Evolutionary conservation across 345 rosid species (phyloP), one percentile per base, ranked within the genome.

Genomic region (Jatropha curcas): DNA sequence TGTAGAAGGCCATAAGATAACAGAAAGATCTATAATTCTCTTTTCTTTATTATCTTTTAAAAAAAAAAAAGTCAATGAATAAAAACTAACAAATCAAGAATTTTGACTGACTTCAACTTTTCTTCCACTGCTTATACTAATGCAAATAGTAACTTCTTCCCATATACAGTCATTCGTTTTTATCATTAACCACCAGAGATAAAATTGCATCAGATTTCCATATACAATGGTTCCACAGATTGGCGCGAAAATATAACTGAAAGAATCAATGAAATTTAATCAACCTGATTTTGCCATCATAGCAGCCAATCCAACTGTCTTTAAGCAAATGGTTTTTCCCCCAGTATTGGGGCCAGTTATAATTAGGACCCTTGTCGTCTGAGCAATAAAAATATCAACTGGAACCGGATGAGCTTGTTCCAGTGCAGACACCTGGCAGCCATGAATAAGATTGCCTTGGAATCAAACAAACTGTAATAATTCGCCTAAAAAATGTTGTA

Each of bases 261-360:
- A 60, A 43, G 66, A 57, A 67, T 59, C 61, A 71, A 33, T 5
- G 46, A 33, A 24, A 2, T 28, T 52, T 28, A 52, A 50, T 51
- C 71, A 65, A 89, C 98, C 98, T 81, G 97, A 87, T 85, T 90
- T 92, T 69, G 95, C 97, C 98, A 94, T 94, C 92, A 94, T 82
- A 69, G 93, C 89, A 67, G 94, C 95, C 84, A 94, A 88, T 83
- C 96, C 98, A 77, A 90, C 79, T 43, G 98, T 90, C 86, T 94
- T 94, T 62, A 94, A 84, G 88, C 92, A 89, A 65, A 88, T 88
- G 55, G 98, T 94, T 88, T 92, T 92, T 64, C 98, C 98, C 61
- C 98, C 98, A 8, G 97, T 94, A 75, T 92, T 94, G n/a, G 98
- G 97, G 68, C 97, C 97, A 24, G 97, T 94, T 72, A 94, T 87